Conservation (phyloP, 169 alveolate genomes). For the Plasmodium gonderi region DNA sequence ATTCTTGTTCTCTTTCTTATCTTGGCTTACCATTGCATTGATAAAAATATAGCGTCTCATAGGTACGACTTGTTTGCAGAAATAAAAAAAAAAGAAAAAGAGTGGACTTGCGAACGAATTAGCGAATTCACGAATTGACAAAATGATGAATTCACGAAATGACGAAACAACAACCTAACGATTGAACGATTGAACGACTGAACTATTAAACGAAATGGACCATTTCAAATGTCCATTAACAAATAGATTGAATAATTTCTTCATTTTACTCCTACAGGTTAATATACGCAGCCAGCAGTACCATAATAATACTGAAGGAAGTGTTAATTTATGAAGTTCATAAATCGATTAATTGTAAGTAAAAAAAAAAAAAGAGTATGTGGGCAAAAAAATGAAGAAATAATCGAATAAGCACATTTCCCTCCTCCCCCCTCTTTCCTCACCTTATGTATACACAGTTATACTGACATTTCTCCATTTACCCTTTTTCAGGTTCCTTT, state of each 20-base stretch:
- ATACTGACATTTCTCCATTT: not conserved
- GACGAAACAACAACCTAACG: not conserved
- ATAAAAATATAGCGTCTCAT: conserved; percentile 26
- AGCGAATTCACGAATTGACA: too few species aligned
- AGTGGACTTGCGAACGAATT: too few species aligned
- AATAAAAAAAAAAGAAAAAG: not conserved
- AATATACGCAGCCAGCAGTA: conserved; percentile 3
- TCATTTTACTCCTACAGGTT: conserved; percentile 7
- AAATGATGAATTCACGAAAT: not conserved
- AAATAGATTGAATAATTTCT: not conserved
- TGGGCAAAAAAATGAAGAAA: not conserved
- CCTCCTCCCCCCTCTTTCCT: too few species aligned
- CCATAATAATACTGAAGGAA: conserved; percentile 52
- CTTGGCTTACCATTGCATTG: conserved; percentile 50
- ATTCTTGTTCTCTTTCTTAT: conserved; percentile 46
- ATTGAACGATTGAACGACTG: too few species aligned
- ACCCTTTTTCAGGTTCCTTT: conserved; percentile 43
- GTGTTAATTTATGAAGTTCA: conserved; percentile 46
- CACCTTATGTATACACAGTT: too few species aligned
- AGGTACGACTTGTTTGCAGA: conserved; percentile 25
- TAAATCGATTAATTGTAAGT: conserved; percentile 39
- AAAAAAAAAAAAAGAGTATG: conserved; percentile 7
- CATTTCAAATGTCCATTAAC: too few species aligned
- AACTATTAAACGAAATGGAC: too few species aligned
- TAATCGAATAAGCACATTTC: not conserved